Conservation (phyloP, 2,329 filamentous ascomycete genomes). For the Ophiocordyceps camponoti-rufipedis region DNA sequence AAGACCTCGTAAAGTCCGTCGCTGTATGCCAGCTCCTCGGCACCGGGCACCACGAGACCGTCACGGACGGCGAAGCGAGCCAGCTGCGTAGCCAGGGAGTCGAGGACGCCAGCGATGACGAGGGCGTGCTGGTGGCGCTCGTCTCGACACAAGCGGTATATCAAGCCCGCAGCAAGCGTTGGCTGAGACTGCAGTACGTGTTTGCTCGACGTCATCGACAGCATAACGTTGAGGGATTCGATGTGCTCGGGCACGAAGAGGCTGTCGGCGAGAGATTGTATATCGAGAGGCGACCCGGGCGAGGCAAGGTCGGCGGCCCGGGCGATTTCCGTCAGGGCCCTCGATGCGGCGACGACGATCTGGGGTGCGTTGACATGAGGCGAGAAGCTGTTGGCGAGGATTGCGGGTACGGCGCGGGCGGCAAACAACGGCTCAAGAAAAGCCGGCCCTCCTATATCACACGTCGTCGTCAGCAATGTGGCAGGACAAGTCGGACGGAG, state of each 20-base stretch:
- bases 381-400: slow-evolving; percentile 52
- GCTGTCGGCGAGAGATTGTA: slow-evolving; percentile 35
- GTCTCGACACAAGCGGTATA: slow-evolving; percentile 44
- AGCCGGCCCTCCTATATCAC: slow-evolving; percentile 48
- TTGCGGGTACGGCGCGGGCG: slow-evolving; percentile 46
- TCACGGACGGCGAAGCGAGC: slow-evolving; percentile 50
- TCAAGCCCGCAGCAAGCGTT: slow-evolving; percentile 35
- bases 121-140: slow-evolving; percentile 55
- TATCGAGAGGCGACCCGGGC: slow-evolving; percentile 27
- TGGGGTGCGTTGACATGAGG: slow-evolving; percentile 43
- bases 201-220: slow-evolving; percentile 37
- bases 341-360: slow-evolving; percentile 56
- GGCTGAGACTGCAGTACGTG: slow-evolving; percentile 42
- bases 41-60: slow-evolving; percentile 49
- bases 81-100: slow-evolving; percentile 58
- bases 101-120: slow-evolving; percentile 54
- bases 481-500: neutral
- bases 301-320: slow-evolving; percentile 42
- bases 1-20: slow-evolving; percentile 38
- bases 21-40: slow-evolving; percentile 33
- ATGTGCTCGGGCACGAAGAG: slow-evolving; percentile 47
- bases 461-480: slow-evolving; percentile 18
- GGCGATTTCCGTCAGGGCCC: slow-evolving; percentile 53
- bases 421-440: slow-evolving; percentile 61
- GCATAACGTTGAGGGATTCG: slow-evolving; percentile 43